Conservation (phyloP, 1,284 basidiomycete species). For the Cutaneotrichosporon dermatis region DNA sequence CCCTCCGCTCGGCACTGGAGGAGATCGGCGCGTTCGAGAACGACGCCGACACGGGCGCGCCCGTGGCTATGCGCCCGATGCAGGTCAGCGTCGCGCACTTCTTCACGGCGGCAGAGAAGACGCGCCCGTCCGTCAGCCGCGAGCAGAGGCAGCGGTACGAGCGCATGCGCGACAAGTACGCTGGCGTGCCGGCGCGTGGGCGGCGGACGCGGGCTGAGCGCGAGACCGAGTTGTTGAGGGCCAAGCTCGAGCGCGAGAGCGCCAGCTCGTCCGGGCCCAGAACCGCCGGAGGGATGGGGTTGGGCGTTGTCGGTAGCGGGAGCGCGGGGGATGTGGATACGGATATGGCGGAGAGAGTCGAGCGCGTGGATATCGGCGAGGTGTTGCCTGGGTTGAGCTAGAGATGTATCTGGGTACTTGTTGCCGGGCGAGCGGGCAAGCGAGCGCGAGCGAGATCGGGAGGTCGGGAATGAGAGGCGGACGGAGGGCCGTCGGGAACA, state of each 20-base stretch:
- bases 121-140: slow-evolving; percentile 77
- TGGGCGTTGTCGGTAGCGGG: no score
- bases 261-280: no score
- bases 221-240: slow-evolving; percentile 16
- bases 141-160: slow-evolving; percentile 80
- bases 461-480: no score
- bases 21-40: slow-evolving; percentile 57
- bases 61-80: slow-evolving; percentile 41
- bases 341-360: no score
- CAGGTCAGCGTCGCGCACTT: slow-evolving; percentile 62
- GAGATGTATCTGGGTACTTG: not conserved
- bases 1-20: slow-evolving; percentile 68
- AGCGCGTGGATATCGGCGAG: not conserved
- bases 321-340: no score
- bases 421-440: no score
- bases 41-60: slow-evolving; percentile 42
- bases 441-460: no score
- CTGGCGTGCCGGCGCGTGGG: slow-evolving; percentile 56
- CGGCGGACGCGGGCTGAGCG: slow-evolving; percentile 35
- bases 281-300: no score
- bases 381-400: slow-evolving; percentile 1
- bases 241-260: not conserved
- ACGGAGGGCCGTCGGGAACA: no score
- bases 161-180: slow-evolving; percentile 69
- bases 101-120: slow-evolving; percentile 67